Evolutionary conservation across 1,139 yeast species (phyloP).

Genomic region (Suhomyces atakaporum): DNA sequence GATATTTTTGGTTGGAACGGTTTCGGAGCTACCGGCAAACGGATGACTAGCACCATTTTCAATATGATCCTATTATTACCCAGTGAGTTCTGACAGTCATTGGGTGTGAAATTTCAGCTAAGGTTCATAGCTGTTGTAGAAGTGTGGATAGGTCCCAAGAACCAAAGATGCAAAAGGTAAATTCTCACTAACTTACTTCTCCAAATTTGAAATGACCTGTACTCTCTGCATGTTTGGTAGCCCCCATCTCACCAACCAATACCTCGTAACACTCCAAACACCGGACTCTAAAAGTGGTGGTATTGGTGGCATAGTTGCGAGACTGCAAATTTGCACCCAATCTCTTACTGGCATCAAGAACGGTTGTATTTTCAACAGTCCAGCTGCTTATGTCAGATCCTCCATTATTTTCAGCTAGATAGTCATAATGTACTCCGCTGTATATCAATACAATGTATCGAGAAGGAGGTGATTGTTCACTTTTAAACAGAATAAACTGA

Average conservation of each 20-base stretch:
- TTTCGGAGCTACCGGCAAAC: no score
- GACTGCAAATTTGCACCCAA: conserved; percentile 51
- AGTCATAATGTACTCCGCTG: conserved; percentile 77
- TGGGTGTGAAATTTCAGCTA: no score
- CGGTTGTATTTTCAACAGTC: conserved; percentile 18
- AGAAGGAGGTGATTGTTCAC: conserved; percentile 35
- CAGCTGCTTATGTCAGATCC: conserved; percentile 28
- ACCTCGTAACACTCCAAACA: conserved; percentile 59
- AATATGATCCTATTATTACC: no score
- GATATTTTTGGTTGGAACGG: no score
- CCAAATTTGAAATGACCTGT: conserved; percentile 70
- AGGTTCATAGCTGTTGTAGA: no score
- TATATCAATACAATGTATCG: conserved; percentile 59
- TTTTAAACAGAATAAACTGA: conserved; percentile 54
- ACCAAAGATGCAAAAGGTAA: no score
- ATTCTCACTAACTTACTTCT: conserved; percentile 42
- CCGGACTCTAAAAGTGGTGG: conserved; percentile 57
- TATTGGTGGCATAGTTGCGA: conserved; percentile 66
- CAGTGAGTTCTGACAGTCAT: no score
- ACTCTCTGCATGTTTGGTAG: conserved; percentile 62
- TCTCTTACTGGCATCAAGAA: conserved; percentile 39
- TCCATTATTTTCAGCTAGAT: conserved; percentile 36
- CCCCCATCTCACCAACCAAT: conserved; percentile 67
- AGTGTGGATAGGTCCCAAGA: no score
- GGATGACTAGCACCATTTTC: no score